These are phyloP conservation scores for Fagopyrum tataricum DNA, from an alignment of 148 eudicot species.

Conservation along the genomic window DNA sequence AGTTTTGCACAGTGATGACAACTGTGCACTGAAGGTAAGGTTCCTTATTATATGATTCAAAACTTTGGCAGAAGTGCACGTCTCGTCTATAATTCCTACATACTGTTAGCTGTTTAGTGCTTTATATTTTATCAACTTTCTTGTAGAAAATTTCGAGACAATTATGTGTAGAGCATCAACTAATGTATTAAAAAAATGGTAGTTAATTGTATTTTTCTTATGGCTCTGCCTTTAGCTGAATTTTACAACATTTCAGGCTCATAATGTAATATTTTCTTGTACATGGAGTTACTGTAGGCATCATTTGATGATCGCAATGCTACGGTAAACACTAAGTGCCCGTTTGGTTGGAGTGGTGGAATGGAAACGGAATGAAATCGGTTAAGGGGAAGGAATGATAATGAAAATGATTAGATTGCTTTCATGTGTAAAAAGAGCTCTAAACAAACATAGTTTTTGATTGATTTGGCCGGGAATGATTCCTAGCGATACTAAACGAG, in stretches of 20 bases:
- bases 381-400: too few relatives aligned
- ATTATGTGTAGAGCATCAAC: conserved; percentile 66
- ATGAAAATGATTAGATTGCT: too few relatives aligned
- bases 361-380: too few relatives aligned
- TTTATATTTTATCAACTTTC: conserved; percentile 9
- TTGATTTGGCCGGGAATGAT: too few relatives aligned
- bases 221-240: neutral
- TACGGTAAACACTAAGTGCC: conserved; percentile 54
- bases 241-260: conserved; percentile 3
- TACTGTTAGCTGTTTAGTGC: neutral
- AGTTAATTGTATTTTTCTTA: conserved; percentile 10
- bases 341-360: too few relatives aligned
- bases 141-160: conserved; percentile 84
- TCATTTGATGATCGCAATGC: conserved; percentile 78
- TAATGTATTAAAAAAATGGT: conserved; percentile 85
- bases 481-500: too few relatives aligned
- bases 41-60: conserved; percentile 7
- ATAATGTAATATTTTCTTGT: conserved; percentile 11
- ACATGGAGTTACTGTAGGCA: conserved; percentile 43
- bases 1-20: conserved; percentile 81
- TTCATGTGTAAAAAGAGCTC: too few relatives aligned
- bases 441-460: too few relatives aligned
- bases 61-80: neutral
- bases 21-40: conserved; percentile 82
- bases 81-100: neutral